These are phyloP conservation scores for Aspergillus pseudoterreus DNA, from an alignment of 2,329 filamentous ascomycete species.

Conservation along the genomic window DNA sequence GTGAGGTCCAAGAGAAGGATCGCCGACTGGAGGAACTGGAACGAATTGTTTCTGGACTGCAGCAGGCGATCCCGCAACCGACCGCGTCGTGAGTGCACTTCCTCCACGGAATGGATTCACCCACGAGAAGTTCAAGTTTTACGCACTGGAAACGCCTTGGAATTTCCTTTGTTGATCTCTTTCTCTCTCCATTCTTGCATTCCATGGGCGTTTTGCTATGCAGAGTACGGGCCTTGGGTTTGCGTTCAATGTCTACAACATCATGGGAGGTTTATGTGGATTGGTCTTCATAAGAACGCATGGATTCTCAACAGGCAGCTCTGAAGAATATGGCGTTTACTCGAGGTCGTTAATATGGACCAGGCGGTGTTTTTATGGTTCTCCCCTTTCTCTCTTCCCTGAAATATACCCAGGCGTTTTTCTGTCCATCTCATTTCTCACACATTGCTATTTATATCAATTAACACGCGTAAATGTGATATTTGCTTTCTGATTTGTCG, in stretches of 20 bases:
- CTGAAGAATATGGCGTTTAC: conserved; percentile 29
- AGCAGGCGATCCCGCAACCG: conserved; percentile 34
- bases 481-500: not conserved
- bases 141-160: not conserved
- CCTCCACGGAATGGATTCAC: not conserved
- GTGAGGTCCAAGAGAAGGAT: conserved; percentile 59
- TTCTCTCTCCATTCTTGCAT: conserved; percentile 25
- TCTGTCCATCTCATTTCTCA: conserved; percentile 11
- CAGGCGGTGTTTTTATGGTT: conserved; percentile 30
- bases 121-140: not conserved
- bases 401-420: conserved; percentile 35
- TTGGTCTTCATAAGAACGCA: conserved; percentile 21
- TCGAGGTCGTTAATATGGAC: conserved; percentile 23
- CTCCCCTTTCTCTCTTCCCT: conserved; percentile 23
- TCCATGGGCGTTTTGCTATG: conserved; percentile 28
- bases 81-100: conserved; percentile 16
- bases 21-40: conserved; percentile 42
- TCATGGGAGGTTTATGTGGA: conserved; percentile 20
- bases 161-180: conserved; percentile 1
- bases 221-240: conserved; percentile 17
- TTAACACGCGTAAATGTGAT: not conserved
- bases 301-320: conserved; percentile 16
- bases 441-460: conserved; percentile 1
- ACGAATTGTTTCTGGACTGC: conserved; percentile 33
- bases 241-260: conserved; percentile 16